Percentiles rank a stretch among this genome's conserved stretches.
Evolutionary conservation across 805 yeast species (phyloP).

Genomic region (Saccharomyces cerevisiae): DNA sequence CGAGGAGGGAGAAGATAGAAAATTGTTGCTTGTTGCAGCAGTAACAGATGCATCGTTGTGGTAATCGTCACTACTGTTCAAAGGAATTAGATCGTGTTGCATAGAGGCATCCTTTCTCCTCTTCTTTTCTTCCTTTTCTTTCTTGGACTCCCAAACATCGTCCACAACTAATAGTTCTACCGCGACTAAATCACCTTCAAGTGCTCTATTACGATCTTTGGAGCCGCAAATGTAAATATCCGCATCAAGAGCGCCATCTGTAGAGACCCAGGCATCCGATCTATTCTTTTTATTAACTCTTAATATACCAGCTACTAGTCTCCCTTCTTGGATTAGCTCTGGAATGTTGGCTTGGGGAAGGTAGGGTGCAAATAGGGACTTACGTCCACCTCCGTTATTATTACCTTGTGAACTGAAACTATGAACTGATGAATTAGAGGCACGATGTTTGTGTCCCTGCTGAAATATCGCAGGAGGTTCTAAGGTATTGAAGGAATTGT

Average conservation of each 20-base stretch:
- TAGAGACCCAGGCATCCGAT: slow-evolving; percentile 96
- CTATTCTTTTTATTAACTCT: slow-evolving; percentile 94
- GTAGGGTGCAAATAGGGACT: slow-evolving; percentile 90
- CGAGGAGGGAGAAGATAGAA: slow-evolving; percentile 11
- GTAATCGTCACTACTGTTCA: slow-evolving; percentile 50
- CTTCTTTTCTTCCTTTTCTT: slow-evolving; percentile 95
- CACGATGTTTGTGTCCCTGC: slow-evolving; percentile 76
- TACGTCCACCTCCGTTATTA: slow-evolving; percentile 42
- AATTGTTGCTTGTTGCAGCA: slow-evolving; percentile 17
- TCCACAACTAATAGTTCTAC: slow-evolving; percentile 90
- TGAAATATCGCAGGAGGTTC: slow-evolving; percentile 39
- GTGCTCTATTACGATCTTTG: slow-evolving; percentile 93
- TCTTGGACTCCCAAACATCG: slow-evolving; percentile 94
- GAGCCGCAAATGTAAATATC: slow-evolving; percentile 97
- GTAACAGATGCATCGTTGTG: slow-evolving; percentile 74
- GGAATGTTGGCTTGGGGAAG: slow-evolving; percentile 90
- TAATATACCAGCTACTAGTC: slow-evolving; percentile 83
- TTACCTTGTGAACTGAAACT: slow-evolving; percentile 29
- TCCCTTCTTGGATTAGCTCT: slow-evolving; percentile 78
- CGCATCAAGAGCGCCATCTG: slow-evolving; percentile 91
- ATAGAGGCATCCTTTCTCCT: slow-evolving; percentile 62
- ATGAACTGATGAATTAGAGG: slow-evolving; percentile 63
- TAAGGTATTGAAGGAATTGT: slow-evolving; percentile 17
- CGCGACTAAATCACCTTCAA: slow-evolving; percentile 95
- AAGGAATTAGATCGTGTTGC: slow-evolving; percentile 33